phyloP scores from a whole-genome alignment of 2,329 filamentous ascomycete species.

The Penicillium nordicum region DNA sequence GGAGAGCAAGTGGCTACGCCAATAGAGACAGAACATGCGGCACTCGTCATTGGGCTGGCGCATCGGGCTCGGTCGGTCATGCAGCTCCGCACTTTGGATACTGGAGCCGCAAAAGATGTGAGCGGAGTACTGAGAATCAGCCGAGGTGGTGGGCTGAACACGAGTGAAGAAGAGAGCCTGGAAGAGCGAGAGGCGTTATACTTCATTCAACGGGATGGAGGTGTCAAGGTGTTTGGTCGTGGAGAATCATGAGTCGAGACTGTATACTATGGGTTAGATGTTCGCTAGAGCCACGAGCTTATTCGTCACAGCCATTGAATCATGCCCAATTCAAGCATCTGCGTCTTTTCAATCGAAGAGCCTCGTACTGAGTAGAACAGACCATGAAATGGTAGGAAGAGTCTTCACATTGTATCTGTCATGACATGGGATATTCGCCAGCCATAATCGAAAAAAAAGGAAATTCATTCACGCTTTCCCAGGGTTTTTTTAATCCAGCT shows the following conservation, averaged over 20 bases:
- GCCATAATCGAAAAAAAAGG: slow-evolving; percentile 38
- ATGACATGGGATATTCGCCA: slow-evolving; percentile 39
- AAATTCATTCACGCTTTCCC: slow-evolving; percentile 40
- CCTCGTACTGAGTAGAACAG: slow-evolving; percentile 7
- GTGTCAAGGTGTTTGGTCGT: slow-evolving; percentile 78
- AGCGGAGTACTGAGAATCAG: slow-evolving; percentile 82
- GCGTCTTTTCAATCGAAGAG: not conserved
- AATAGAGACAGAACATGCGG: slow-evolving; percentile 67
- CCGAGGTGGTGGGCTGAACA: slow-evolving; percentile 49
- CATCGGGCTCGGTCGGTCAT: slow-evolving; percentile 71
- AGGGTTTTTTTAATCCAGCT: slow-evolving; percentile 29
- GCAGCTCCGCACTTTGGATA: slow-evolving; percentile 73
- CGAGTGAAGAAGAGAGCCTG: slow-evolving; percentile 25
- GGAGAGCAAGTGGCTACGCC: slow-evolving; percentile 54
- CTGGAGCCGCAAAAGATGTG: slow-evolving; percentile 83
- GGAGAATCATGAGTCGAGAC: slow-evolving; percentile 54
- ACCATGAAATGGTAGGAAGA: slow-evolving; percentile 25
- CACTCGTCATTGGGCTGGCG: slow-evolving; percentile 68
- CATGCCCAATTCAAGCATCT: not conserved
- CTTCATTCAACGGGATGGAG: slow-evolving; percentile 73
- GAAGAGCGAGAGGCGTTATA: slow-evolving; percentile 73
- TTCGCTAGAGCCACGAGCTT: not conserved
- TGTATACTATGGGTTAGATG: slow-evolving; percentile 5
- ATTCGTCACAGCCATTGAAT: not conserved
- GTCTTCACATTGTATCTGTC: slow-evolving; percentile 38